Conservation (phyloP, 768 basidiomycete genomes). For the Leucocoprinus birnbaumii region DNA sequence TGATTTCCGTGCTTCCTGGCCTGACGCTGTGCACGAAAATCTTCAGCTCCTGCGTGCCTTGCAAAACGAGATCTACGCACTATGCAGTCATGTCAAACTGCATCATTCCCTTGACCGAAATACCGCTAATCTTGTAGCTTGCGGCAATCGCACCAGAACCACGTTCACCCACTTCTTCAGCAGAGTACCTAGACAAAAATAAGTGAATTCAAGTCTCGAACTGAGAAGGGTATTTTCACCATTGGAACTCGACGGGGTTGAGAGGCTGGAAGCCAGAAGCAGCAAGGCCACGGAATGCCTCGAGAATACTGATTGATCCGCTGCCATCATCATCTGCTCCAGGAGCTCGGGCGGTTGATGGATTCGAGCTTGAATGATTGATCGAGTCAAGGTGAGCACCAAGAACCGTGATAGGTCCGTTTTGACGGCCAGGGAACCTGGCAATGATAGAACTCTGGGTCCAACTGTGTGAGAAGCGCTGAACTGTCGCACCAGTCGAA, state of each 20-base stretch:
- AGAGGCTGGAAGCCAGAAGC: constrained; percentile 31
- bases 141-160: constrained; percentile 53
- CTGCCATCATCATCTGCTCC: constrained; percentile 49
- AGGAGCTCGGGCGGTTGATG: constrained; percentile 36
- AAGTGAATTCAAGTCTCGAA: constrained; percentile 13
- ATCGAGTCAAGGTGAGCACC: constrained; percentile 39
- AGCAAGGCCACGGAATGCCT: constrained; percentile 36
- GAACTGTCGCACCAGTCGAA: constrained; percentile 21
- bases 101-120: constrained; percentile 38
- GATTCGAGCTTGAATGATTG: constrained; percentile 21
- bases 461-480: constrained; percentile 28
- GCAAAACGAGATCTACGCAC: constrained; percentile 15
- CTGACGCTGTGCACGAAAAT: constrained; percentile 35
- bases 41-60: not conserved
- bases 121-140: constrained; percentile 38
- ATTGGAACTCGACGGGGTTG: constrained; percentile 41
- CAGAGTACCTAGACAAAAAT: constrained; percentile 44
- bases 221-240: constrained; percentile 21
- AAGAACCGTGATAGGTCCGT: constrained; percentile 29
- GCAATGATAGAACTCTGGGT: constrained; percentile 29
- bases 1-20: constrained; percentile 36
- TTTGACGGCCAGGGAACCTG: constrained; percentile 27
- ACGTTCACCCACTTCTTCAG: constrained; percentile 38
- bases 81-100: constrained; percentile 48
- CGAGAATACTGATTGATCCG: constrained; percentile 37